A percentile compares a stretch with the other conserved stretches of the same genome.
These are phyloP conservation scores for Rubroboletus pulcherrimus DNA, from an alignment of 768 basidiomycete species.

Conservation along the genomic window DNA sequence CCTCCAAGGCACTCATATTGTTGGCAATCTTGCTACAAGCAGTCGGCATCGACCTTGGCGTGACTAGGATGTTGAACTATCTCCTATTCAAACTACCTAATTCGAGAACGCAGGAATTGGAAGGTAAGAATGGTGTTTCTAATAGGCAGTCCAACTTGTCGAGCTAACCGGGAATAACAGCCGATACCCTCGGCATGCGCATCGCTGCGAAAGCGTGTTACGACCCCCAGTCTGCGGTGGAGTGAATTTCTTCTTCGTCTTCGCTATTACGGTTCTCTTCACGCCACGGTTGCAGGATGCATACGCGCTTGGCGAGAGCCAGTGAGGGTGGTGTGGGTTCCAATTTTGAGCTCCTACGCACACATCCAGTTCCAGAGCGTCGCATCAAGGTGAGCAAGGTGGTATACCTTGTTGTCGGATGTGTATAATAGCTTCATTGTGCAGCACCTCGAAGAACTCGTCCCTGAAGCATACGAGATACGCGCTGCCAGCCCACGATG, in stretches of 20 bases:
- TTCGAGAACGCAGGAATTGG: slow-evolving; percentile 74
- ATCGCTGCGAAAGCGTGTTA: slow-evolving; percentile 85
- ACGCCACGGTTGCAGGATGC: slow-evolving; percentile 50
- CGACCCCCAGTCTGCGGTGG: slow-evolving; percentile 71
- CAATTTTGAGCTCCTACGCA: slow-evolving; percentile 61
- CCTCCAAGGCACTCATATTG: slow-evolving; percentile 38
- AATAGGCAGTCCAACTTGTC: not conserved
- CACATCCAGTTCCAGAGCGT: slow-evolving; percentile 74
- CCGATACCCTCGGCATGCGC: slow-evolving; percentile 80
- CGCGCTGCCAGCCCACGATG: slow-evolving; percentile 57
- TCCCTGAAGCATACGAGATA: slow-evolving; percentile 57
- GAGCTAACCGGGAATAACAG: slow-evolving; percentile 36
- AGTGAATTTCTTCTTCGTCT: slow-evolving; percentile 37
- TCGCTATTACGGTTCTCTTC: not conserved
- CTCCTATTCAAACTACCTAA: slow-evolving; percentile 74
- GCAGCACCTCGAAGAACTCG: slow-evolving; percentile 49
- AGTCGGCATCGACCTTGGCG: slow-evolving; percentile 51
- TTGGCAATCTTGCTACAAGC: slow-evolving; percentile 42
- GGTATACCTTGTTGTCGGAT: not conserved
- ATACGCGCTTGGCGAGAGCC: slow-evolving; percentile 56
- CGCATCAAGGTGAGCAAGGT: slow-evolving; percentile 59
- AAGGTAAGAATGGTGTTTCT: slow-evolving; percentile 45
- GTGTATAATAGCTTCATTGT: not conserved
- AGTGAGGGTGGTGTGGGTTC: slow-evolving; percentile 39
- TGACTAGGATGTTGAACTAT: slow-evolving; percentile 46